Evolutionary conservation across 495 filamentous ascomycete species (phyloP), one percentile per base, ranked within the genome.

Genomic region (Penicillium coffeae): DNA sequence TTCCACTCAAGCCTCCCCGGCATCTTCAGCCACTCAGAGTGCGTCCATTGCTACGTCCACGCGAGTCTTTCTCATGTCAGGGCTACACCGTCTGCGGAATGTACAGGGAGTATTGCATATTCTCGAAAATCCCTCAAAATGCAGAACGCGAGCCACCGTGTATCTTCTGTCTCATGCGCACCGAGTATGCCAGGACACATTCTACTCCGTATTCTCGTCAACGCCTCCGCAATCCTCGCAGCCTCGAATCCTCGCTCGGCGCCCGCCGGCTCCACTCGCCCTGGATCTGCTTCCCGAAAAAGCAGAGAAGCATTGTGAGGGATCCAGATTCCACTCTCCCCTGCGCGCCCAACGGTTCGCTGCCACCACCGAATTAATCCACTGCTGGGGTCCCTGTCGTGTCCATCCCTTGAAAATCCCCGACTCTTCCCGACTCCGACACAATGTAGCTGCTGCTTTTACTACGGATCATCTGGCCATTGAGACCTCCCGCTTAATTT

Each of bases 391-490:
- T 56, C 55, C 56, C 56, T 56, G 55, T 54, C 51, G 42, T 58
- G 61, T 61, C 54, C 55, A 56, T 47, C 51, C 57, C 54, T 61
- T 54, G 45, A 18, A 21, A 21, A 42, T 49, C 52, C 58, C 69
- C 69, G 69, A 68, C 49, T 72, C 66, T 67, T 72, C 60, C 69
- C 69, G 69, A 72, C 38, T 45, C 45, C 44, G 38, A 54, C 49
- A 54, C 44, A 41, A 62, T 61, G 60, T 45, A 50, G 38, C 45
- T 45, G 48, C 40, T 45, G 48, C 40, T 56, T 50, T 64, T 55
- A 56, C 61, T 65, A 4, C 10, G 25, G 25, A 30, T 30, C 25
- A 10, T 30, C 4, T 30, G 25, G 25, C 25, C 25, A 4, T 5
- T 30, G 25, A 30, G 25, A 4, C 10, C 25, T 30, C 10, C 63